phyloP scores from a whole-genome alignment of 1,284 basidiomycete species.

The Athelia sp. region DNA sequence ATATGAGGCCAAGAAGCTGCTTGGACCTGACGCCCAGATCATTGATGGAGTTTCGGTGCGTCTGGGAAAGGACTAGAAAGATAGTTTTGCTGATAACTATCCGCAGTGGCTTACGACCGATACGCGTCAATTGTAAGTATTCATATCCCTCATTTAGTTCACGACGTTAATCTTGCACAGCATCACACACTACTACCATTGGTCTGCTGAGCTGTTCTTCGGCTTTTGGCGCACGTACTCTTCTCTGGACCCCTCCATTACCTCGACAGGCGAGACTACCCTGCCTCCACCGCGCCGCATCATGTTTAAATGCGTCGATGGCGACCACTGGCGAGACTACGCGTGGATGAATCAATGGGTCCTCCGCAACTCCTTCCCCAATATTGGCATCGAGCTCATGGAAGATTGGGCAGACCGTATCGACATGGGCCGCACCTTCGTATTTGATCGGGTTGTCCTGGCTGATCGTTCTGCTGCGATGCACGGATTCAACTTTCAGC shows the following conservation, averaged over 20 bases:
- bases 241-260: constrained; percentile 68
- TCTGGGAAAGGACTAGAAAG: not conserved
- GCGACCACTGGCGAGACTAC: constrained; percentile 83
- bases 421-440: constrained; percentile 60
- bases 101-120: constrained; percentile 75
- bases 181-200: constrained; percentile 79
- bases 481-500: constrained; percentile 59
- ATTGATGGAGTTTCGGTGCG: constrained; percentile 64
- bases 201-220: constrained; percentile 84
- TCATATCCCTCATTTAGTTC: not conserved
- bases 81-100: constrained; percentile 2
- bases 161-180: constrained; percentile 27
- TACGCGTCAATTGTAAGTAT: constrained; percentile 72
- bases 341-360: constrained; percentile 81
- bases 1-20: constrained; percentile 60
- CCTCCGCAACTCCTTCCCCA: constrained; percentile 71
- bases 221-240: constrained; percentile 87
- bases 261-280: constrained; percentile 55
- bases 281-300: constrained; percentile 72
- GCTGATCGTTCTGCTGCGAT: constrained; percentile 82
- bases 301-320: constrained; percentile 69
- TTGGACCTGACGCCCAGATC: constrained; percentile 57
- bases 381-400: constrained; percentile 67
- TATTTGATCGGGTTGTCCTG: constrained; percentile 81
- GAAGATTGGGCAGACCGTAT: constrained; percentile 79